Base-by-base conservation (phyloP, 169 alveolate genomes). In the Plasmodium yoelii region DNA sequence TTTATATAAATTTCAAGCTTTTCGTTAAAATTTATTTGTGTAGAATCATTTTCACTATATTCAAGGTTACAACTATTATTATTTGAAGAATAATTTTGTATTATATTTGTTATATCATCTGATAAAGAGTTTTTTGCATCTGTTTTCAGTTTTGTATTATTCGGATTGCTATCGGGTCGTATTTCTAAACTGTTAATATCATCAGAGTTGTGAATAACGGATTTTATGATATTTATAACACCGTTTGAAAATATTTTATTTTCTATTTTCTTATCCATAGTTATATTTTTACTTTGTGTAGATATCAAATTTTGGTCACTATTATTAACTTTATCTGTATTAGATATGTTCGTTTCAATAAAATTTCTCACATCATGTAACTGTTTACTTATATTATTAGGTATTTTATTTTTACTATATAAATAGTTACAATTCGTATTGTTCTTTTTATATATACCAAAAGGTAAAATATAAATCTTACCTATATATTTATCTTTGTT, bases 401-500 rank as follows among this genome's bases (percentile, higher is more conserved):
- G 51, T 26, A 80, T 39, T 7, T 80, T 59, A 80, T 80, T 53
- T 59, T 80, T 82, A 80, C 15, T 80, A 46, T 47, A 59, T 71
- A 61, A 39, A 39, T 39, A 44, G 3, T 47, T 39, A 59, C 69
- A 59, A 19, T 71, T 71, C 2, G 26, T 0, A 15, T 60, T 47
- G 24, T 71, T 53, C 15, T 4, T 15, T n/a, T 26, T 47, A 28
- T 57, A 57, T 12, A 13, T 9, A 73, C 46, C 28, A 42, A 13
- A 39, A 24, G 90, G 39, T 4, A 80, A 34, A 24, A 80, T 55
- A 55, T 80, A 80, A 13, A 80, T 64, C 65, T 80, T 80, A 24
- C 90, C 90, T 67, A 80, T 56, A 60, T 80, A 80, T 26, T 80
- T 80, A 61, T 80, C 90, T 60, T 59, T 80, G 51, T 80, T 80